Conservation (phyloP, 345 rosid genomes). For the Aquilaria yunnanensis region DNA sequence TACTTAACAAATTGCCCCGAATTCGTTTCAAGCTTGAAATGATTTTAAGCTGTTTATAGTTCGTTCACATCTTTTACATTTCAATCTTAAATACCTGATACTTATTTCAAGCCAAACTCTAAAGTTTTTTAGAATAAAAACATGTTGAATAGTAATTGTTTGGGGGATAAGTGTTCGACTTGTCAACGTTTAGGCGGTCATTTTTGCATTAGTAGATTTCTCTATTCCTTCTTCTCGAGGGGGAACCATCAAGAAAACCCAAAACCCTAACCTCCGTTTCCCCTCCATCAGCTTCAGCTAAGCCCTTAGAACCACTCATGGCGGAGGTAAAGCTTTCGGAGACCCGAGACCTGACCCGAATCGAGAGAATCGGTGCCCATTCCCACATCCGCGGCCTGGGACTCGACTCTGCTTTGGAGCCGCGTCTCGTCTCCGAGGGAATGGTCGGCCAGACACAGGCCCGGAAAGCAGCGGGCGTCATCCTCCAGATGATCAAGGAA, state of each 20-base stretch:
- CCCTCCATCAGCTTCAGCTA: not conserved
- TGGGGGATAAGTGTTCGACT: no score
- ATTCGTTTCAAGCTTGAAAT: no score
- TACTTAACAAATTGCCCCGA: no score
- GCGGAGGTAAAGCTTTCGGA: conserved; percentile 78
- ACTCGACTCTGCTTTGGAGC: conserved; percentile 79
- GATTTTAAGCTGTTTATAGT: no score
- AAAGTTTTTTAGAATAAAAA: no score
- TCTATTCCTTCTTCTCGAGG: no score
- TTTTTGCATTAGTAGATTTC: no score
- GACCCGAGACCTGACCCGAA: conserved; percentile 76
- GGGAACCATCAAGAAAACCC: conserved; percentile 16
- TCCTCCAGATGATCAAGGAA: conserved; percentile 87
- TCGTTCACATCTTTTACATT: no score
- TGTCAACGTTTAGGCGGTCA: no score
- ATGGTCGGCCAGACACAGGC: conserved; percentile 84
- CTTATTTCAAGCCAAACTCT: no score
- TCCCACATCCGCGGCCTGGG: conserved; percentile 95
- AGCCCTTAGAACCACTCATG: conserved; percentile 27
- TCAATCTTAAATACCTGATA: no score
- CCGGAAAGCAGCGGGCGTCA: conserved; percentile 90
- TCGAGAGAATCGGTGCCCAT: conserved; percentile 94
- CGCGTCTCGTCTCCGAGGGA: conserved; percentile 85
- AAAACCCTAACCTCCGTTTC: not conserved
- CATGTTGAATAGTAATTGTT: no score